Evolutionary conservation across 805 yeast species (phyloP).

Genomic region (Schizosaccharomyces octosporus): DNA sequence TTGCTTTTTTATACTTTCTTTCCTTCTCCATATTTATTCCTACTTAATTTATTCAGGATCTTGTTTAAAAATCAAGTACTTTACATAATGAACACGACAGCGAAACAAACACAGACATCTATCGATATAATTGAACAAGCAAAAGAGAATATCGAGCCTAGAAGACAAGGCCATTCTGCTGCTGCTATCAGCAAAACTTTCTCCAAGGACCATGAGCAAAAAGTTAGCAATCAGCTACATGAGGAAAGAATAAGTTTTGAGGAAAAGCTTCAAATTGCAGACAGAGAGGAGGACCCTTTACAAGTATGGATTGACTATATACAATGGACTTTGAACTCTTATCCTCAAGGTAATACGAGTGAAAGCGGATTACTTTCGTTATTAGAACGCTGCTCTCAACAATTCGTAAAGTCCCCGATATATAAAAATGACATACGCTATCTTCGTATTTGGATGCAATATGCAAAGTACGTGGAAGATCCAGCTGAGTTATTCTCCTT

Average conservation of each 20-base stretch:
- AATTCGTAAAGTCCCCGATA: slow-evolving; percentile 20
- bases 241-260: slow-evolving; percentile 15
- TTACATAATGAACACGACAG: no score
- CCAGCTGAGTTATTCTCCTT: slow-evolving; percentile 50
- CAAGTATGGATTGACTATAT: slow-evolving; percentile 50
- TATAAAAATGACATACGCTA: slow-evolving; percentile 71
- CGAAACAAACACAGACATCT: not conserved
- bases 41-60: no score
- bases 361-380: slow-evolving; percentile 42
- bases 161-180: not conserved
- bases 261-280: slow-evolving; percentile 19
- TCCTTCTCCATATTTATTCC: no score
- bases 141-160: slow-evolving; percentile 1
- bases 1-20: no score
- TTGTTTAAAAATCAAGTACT: no score
- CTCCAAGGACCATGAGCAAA: not conserved
- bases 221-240: not conserved
- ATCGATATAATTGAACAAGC: not conserved
- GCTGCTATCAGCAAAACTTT: not conserved
- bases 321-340: slow-evolving; percentile 45
- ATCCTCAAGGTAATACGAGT: slow-evolving; percentile 34
- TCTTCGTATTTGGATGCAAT: slow-evolving; percentile 57
- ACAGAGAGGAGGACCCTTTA: slow-evolving; percentile 61
- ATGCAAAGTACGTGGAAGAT: slow-evolving; percentile 40
- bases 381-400: slow-evolving; percentile 47